Conservation (phyloP, 2,329 filamentous ascomycete species). For the Westerdykella ornata region DNA sequence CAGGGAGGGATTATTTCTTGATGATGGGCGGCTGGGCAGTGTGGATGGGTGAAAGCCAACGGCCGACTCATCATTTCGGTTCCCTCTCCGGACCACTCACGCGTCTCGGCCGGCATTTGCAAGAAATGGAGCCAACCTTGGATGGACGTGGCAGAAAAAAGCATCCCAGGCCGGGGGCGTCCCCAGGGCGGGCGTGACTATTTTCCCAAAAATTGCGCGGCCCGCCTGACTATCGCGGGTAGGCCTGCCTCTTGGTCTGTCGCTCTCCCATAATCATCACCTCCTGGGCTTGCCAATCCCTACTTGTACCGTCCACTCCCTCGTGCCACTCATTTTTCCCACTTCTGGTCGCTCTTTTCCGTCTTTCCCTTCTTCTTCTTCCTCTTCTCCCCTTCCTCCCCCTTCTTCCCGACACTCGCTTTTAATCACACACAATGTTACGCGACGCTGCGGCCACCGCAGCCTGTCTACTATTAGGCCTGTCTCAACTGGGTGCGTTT, state of each 20-base stretch:
- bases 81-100: no score
- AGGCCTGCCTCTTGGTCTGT: constrained; percentile 5
- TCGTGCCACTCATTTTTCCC: not conserved
- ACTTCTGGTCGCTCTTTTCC: constrained; percentile 6
- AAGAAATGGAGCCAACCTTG: no score
- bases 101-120: no score
- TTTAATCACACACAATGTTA: constrained; percentile 4
- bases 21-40: no score
- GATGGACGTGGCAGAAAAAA: no score
- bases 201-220: not conserved
- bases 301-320: constrained; percentile 5
- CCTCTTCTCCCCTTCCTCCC: not conserved
- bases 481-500: constrained; percentile 23
- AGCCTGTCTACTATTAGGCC: constrained; percentile 25
- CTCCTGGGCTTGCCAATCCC: constrained; percentile 9
- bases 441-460: constrained; percentile 17
- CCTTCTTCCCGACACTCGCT: constrained; percentile 3
- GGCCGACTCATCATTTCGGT: no score
- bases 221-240: no score
- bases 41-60: no score
- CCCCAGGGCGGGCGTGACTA: not conserved
- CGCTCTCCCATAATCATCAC: constrained; percentile 7
- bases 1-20: no score
- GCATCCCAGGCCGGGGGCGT: no score
- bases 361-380: constrained; percentile 5